Conservation (phyloP, 148 eudicot species). For the Chenopodium album region DNA sequence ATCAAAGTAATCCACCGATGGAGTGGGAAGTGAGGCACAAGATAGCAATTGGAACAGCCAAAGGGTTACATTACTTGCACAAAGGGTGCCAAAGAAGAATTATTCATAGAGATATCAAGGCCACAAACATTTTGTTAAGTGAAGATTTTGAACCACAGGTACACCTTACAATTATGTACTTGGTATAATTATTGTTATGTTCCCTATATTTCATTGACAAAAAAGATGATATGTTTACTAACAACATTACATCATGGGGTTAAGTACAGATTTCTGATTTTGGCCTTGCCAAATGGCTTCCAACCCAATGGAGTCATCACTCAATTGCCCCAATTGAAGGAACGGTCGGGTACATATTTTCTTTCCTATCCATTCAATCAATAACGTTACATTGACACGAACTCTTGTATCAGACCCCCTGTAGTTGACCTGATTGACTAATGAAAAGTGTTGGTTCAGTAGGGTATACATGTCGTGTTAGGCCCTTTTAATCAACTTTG, state of each 20-base stretch:
- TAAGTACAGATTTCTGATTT: conserved; percentile 77
- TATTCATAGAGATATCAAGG: conserved; percentile 87
- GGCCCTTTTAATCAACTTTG: too few species aligned
- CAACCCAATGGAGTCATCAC: conserved; percentile 94
- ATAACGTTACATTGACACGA: background rate
- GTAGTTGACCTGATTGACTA: background rate
- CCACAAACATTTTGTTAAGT: conserved; percentile 67
- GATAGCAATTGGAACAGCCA: conserved; percentile 81
- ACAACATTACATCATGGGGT: background rate
- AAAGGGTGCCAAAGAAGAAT: conserved; percentile 90
- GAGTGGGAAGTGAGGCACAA: conserved; percentile 84
- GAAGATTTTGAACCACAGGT: conserved; percentile 88
- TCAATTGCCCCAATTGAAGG: conserved; percentile 96
- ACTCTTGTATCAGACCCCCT: too few species aligned
- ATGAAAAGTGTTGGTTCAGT: too few species aligned
- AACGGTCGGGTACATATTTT: conserved; percentile 73
- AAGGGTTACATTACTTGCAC: conserved; percentile 89
- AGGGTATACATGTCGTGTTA: too few species aligned
- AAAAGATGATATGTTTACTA: background rate
- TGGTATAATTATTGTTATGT: background rate
- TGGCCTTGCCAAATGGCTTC: conserved; percentile 99
- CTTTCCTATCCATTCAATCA: background rate
- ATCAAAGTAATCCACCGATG: conserved; percentile 57
- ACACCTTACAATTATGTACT: background rate
- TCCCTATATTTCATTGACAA: background rate